Conservation (phyloP, 345 rosid species). For the Limnanthes douglasii region DNA sequence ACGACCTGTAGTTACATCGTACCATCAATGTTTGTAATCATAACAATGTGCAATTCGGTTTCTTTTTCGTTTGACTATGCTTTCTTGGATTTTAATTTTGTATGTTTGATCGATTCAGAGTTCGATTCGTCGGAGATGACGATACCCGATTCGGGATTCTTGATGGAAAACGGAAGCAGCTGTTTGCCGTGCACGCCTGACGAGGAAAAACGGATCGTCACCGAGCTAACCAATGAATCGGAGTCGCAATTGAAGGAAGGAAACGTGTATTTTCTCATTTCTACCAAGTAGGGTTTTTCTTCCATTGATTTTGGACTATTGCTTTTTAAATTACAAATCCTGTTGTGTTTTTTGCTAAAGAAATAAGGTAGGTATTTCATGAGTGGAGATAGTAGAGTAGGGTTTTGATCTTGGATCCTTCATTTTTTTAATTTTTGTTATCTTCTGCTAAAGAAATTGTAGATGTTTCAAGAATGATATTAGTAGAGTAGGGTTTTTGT, state of each 20-base stretch:
- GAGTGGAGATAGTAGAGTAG: too few species aligned
- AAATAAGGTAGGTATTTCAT: too few species aligned
- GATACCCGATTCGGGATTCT: constrained; percentile 29
- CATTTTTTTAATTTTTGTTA: too few species aligned
- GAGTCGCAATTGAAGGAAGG: constrained; percentile 51
- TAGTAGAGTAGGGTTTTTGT: too few species aligned
- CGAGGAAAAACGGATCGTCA: constrained; percentile 54
- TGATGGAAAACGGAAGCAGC: constrained; percentile 43
- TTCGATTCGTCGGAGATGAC: constrained; percentile 25
- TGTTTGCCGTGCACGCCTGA: constrained; percentile 44
- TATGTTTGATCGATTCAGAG: constrained; percentile 5
- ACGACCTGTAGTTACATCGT: too few species aligned
- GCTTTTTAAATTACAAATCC: too few species aligned
- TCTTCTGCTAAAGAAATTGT: too few species aligned
- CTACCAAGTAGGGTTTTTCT: constrained; percentile 70
- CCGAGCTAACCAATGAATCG: constrained; percentile 35
- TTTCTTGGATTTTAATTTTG: constrained; percentile 9
- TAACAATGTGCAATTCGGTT: too few species aligned
- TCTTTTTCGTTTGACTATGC: neutral
- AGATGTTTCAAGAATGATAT: too few species aligned
- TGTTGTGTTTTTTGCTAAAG: neutral
- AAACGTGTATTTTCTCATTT: constrained; percentile 59
- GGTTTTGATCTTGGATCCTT: too few species aligned
- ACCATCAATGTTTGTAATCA: too few species aligned
- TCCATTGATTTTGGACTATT: too few species aligned